These are phyloP conservation scores for Termitomyces sp. DNA, from an alignment of 768 basidiomycete genomes.

Conservation along the genomic window DNA sequence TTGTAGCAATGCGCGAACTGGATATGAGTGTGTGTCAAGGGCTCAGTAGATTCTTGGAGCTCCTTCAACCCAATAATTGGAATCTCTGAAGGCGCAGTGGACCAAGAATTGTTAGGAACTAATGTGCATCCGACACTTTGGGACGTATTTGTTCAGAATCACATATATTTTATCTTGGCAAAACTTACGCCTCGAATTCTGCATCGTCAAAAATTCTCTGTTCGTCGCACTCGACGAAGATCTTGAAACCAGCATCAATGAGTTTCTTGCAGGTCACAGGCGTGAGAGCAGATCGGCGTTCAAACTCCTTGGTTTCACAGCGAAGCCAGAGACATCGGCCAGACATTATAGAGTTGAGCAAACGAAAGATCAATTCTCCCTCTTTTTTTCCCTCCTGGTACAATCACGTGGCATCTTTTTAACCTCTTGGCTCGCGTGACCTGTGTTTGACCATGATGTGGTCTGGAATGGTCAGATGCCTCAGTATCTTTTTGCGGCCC, in stretches of 20 bases:
- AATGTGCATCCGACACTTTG: conserved; percentile 85
- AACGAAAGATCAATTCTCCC: not conserved
- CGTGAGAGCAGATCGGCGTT: conserved; percentile 88
- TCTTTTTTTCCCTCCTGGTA: not conserved
- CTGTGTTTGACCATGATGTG: no score
- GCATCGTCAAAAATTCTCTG: conserved; percentile 92
- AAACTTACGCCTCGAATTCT: conserved; percentile 88
- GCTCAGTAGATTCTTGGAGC: conserved; percentile 75
- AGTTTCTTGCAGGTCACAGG: conserved; percentile 87
- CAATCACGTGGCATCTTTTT: not conserved
- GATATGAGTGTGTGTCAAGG: conserved; percentile 91
- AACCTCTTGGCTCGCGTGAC: no score
- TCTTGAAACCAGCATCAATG: conserved; percentile 84
- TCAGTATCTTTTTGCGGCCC: no score
- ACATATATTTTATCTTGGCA: not conserved
- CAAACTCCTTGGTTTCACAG: conserved; percentile 95
- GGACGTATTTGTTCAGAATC: conserved; percentile 6
- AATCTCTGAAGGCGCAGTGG: conserved; percentile 62
- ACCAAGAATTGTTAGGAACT: conserved; percentile 87
- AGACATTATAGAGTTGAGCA: conserved; percentile 33
- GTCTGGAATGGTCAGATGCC: no score
- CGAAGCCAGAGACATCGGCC: conserved; percentile 79
- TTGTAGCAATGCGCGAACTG: conserved; percentile 99
- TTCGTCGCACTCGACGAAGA: conserved; percentile 88
- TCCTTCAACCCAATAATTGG: conserved; percentile 97